phyloP scores from a whole-genome alignment of 805 yeast species.

The Metschnikowia santaceciliae region DNA sequence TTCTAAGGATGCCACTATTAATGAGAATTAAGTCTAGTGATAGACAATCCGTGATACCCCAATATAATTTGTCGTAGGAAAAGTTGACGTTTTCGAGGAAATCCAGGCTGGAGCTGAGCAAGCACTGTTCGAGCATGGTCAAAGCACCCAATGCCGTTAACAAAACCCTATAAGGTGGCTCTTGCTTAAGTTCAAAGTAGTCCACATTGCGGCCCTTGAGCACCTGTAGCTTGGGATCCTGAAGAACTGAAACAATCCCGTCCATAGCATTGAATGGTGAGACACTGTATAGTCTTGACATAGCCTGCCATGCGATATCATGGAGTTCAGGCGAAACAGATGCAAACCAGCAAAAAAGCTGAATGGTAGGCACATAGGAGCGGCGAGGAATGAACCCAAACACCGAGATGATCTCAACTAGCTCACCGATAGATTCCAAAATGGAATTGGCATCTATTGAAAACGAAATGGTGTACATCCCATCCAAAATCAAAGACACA shows the following conservation, averaged over 20 bases:
- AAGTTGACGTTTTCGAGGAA: not conserved
- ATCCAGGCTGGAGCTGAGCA: slow-evolving; percentile 7
- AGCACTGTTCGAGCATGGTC: slow-evolving; percentile 29
- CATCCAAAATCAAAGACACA: slow-evolving; percentile 27
- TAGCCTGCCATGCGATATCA: slow-evolving; percentile 34
- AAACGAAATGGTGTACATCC: slow-evolving; percentile 34
- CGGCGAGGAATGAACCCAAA: slow-evolving; percentile 46
- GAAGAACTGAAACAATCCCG: slow-evolving; percentile 20
- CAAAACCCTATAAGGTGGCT: not conserved
- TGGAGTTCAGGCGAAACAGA: slow-evolving; percentile 31
- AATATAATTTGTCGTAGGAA: slow-evolving; percentile 26
- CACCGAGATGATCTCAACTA: slow-evolving; percentile 42
- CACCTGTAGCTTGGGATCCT: slow-evolving; percentile 21
- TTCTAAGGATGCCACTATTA: slow-evolving; percentile 38
- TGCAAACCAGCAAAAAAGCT: slow-evolving; percentile 43
- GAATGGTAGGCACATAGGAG: slow-evolving; percentile 34
- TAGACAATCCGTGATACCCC: slow-evolving; percentile 28
- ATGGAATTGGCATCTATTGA: slow-evolving; percentile 36
- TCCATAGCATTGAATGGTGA: slow-evolving; percentile 29
- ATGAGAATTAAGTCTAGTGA: slow-evolving; percentile 35
- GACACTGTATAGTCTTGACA: slow-evolving; percentile 35
- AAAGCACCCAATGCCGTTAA: slow-evolving; percentile 33
- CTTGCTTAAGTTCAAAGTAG: slow-evolving; percentile 3
- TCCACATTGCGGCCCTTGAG: slow-evolving; percentile 7
- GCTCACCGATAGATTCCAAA: slow-evolving; percentile 33